Evolutionary conservation across 148 eudicot species (phyloP).

Genomic region (Silene conica): DNA sequence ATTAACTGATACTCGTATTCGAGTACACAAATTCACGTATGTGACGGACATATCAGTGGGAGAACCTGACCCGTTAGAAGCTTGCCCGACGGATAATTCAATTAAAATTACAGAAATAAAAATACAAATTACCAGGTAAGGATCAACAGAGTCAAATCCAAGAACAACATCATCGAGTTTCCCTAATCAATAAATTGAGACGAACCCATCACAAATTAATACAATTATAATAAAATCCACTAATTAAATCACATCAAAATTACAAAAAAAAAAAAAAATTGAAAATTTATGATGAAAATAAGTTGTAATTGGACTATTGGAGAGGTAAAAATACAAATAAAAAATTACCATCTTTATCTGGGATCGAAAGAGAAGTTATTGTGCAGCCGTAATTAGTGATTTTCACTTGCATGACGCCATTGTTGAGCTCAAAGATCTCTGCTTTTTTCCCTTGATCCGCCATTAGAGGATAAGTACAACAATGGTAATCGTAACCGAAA

Average conservation of each 20-base stretch:
- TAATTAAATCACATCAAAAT: background rate
- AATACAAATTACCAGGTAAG: conserved; percentile 56
- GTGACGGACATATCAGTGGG: too few species aligned
- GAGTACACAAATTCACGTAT: too few species aligned
- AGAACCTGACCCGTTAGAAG: too few species aligned
- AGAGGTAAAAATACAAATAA: too few species aligned
- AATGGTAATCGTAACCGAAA: background rate
- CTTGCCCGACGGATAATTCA: too few species aligned
- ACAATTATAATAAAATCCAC: conserved; percentile 8
- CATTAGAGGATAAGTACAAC: conserved; percentile 24
- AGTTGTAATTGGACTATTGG: background rate
- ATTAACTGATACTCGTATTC: too few species aligned
- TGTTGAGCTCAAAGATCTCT: conserved; percentile 74
- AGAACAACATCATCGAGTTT: conserved; percentile 91
- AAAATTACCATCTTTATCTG: conserved; percentile 64
- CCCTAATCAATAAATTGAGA: conserved; percentile 44
- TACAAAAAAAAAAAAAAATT: background rate
- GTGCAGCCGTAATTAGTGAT: conserved; percentile 87
- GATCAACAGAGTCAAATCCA: conserved; percentile 91
- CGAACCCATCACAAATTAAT: conserved; percentile 22
- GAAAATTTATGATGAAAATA: background rate
- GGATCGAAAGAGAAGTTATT: conserved; percentile 73
- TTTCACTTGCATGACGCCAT: conserved; percentile 67
- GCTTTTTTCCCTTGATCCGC: conserved; percentile 47
- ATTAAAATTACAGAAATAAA: background rate